A percentile compares a stretch with the other conserved stretches of the same genome.
Conservation (phyloP, 352 stramenopile genomes). For the Globisporangium canariense region DNA sequence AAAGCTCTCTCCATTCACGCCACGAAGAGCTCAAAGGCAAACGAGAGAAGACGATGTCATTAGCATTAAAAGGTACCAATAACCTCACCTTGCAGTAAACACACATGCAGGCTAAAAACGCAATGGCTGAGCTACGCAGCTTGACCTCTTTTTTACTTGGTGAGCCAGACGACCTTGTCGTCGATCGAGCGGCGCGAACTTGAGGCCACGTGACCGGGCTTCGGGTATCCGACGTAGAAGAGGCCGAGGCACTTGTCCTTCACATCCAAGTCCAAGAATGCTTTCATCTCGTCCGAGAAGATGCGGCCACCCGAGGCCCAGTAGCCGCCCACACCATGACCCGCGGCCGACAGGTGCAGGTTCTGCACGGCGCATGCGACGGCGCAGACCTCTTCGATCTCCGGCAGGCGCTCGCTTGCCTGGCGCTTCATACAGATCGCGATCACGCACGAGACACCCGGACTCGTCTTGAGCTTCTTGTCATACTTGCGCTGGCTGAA, state of each 20-base stretch:
- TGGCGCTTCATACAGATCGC: conserved; percentile 87
- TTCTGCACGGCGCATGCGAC: conserved; percentile 84
- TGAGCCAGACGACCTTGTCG: conserved; percentile 70
- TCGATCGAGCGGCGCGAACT: conserved; percentile 56
- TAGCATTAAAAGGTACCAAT: too few relatives aligned
- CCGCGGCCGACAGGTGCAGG: conserved; percentile 71
- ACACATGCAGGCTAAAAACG: too few relatives aligned
- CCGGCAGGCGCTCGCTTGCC: conserved; percentile 72
- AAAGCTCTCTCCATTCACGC: too few relatives aligned
- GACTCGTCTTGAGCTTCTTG: conserved; percentile 70
- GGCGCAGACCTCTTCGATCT: conserved; percentile 76
- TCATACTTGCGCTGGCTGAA: conserved; percentile 80
- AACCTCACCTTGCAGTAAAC: too few relatives aligned
- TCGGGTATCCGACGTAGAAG: conserved; percentile 78
- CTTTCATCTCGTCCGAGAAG: conserved; percentile 77
- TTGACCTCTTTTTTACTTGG: conserved; percentile 10
- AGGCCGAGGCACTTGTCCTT: conserved; percentile 80
- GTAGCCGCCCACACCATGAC: conserved; percentile 68
- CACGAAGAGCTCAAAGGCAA: too few relatives aligned
- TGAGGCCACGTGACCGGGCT: conserved; percentile 37
- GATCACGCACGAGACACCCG: conserved; percentile 67
- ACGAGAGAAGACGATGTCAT: too few relatives aligned
- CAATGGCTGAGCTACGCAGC: background rate
- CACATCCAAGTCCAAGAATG: conserved; percentile 53
- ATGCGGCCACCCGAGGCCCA: conserved; percentile 72